These are phyloP conservation scores for Xenoacremonium recifei DNA, from an alignment of 2,329 filamentous ascomycete species.

Conservation along the genomic window DNA sequence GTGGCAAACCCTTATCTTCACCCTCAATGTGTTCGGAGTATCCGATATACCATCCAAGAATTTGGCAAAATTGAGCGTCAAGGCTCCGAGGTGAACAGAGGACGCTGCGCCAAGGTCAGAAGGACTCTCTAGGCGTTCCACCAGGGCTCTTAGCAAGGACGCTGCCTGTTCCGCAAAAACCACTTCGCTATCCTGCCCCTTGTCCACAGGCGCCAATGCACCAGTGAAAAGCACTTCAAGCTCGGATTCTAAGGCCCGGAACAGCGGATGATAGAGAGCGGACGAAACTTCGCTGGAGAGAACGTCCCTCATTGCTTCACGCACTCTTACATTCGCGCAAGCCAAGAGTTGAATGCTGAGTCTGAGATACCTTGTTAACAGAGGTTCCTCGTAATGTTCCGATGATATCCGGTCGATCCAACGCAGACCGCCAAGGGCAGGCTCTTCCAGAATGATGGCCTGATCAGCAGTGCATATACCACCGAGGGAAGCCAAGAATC, in stretches of 20 bases:
- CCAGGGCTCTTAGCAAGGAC: slow-evolving; percentile 60
- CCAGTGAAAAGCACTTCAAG: slow-evolving; percentile 62
- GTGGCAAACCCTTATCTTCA: slow-evolving; percentile 69
- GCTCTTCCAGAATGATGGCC: slow-evolving; percentile 55
- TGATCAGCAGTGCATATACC: slow-evolving; percentile 64
- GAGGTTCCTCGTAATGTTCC: slow-evolving; percentile 59
- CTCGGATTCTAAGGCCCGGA: slow-evolving; percentile 64
- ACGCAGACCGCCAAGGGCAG: slow-evolving; percentile 52
- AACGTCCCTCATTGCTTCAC: slow-evolving; percentile 66
- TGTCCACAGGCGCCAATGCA: slow-evolving; percentile 48
- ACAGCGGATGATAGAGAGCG: slow-evolving; percentile 59
- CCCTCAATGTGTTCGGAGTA: slow-evolving; percentile 54
- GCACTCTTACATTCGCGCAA: slow-evolving; percentile 61
- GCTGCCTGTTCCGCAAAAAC: slow-evolving; percentile 68
- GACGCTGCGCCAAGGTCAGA: slow-evolving; percentile 61
- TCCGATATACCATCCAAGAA: slow-evolving; percentile 61
- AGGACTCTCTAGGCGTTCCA: slow-evolving; percentile 63
- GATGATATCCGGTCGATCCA: slow-evolving; percentile 64
- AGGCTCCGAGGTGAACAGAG: slow-evolving; percentile 61
- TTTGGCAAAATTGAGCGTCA: slow-evolving; percentile 65
- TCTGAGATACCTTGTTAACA: slow-evolving; percentile 59
- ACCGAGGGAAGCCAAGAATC: slow-evolving; percentile 65
- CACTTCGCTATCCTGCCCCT: slow-evolving; percentile 58
- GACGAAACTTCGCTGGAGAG: slow-evolving; percentile 64
- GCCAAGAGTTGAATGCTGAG: slow-evolving; percentile 65